These are phyloP conservation scores for Neofusicoccum sp. DNA, from an alignment of 2,329 filamentous ascomycete genomes.

Conservation along the genomic window DNA sequence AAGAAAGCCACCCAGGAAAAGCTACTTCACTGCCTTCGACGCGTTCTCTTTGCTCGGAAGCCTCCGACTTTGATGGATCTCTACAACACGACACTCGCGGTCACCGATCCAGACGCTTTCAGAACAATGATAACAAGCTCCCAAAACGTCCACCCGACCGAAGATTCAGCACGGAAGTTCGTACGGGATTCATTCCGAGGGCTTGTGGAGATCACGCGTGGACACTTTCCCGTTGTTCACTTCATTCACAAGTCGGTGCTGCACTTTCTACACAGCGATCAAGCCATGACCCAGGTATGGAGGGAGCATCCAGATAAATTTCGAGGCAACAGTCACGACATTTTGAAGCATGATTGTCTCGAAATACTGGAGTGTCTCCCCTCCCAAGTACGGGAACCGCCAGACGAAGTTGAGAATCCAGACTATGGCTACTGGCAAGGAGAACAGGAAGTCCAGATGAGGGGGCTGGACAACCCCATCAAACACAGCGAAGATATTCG, in stretches of 20 bases:
- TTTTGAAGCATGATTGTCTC: neutral
- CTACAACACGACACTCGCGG: neutral
- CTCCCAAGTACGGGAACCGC: neutral
- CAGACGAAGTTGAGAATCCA: neutral
- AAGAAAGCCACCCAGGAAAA: conserved; percentile 17
- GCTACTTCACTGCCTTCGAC: neutral
- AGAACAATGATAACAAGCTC: neutral
- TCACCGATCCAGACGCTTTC: neutral
- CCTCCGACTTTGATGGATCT: neutral
- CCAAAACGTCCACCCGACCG: neutral
- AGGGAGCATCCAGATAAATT: neutral
- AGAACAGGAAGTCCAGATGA: neutral
- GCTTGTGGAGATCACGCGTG: neutral
- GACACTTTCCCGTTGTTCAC: neutral
- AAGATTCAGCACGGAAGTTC: neutral
- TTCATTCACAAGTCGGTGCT: neutral
- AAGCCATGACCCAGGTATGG: conserved; percentile 1
- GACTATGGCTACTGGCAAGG: neutral
- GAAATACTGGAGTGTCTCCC: neutral
- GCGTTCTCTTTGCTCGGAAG: neutral
- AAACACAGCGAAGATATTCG: too few species aligned
- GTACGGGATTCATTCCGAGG: neutral
- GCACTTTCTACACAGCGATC: neutral
- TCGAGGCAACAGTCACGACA: neutral
- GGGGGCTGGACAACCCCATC: too few species aligned